A percentile compares a stretch with the other conserved stretches of the same genome.
These are phyloP conservation scores for Mytilinidion resinicola DNA, from an alignment of 495 filamentous ascomycete genomes.

Conservation along the genomic window DNA sequence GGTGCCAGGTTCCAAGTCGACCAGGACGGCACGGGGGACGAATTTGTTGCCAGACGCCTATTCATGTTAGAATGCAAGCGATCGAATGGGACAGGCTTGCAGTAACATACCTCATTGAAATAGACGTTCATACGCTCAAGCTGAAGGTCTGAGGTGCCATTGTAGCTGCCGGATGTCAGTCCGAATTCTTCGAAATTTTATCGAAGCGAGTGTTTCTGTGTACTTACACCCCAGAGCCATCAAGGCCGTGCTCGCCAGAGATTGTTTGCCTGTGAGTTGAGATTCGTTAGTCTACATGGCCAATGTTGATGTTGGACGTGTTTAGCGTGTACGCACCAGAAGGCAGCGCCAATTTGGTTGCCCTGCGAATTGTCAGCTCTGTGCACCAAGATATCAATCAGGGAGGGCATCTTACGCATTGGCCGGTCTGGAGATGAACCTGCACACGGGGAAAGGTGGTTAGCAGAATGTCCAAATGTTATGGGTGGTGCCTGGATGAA, in stretches of 20 bases:
- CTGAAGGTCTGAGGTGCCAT: slow-evolving; percentile 96
- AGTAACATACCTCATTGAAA: slow-evolving; percentile 87
- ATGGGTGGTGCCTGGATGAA: slow-evolving; percentile 34
- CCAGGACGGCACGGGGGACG: slow-evolving; percentile 97
- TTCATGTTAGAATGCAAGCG: slow-evolving; percentile 19
- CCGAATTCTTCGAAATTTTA: slow-evolving; percentile 10
- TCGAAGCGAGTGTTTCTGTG: slow-evolving; percentile 14
- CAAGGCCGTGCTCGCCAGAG: slow-evolving; percentile 97
- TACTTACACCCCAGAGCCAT: slow-evolving; percentile 85
- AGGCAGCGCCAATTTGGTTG: slow-evolving; percentile 99
- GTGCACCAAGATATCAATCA: background rate
- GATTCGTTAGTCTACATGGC: slow-evolving; percentile 29
- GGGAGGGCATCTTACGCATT: slow-evolving; percentile 65
- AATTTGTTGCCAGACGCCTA: slow-evolving; percentile 96
- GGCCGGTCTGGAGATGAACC: slow-evolving; percentile 98
- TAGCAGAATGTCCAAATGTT: slow-evolving; percentile 34
- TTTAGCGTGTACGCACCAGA: slow-evolving; percentile 62
- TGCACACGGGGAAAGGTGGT: slow-evolving; percentile 42
- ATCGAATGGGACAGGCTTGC: too few species aligned
- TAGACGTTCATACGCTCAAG: slow-evolving; percentile 99
- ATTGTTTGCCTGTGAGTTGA: slow-evolving; percentile 70
- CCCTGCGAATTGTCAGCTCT: slow-evolving; percentile 55
- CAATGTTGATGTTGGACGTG: slow-evolving; percentile 15
- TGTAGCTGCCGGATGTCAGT: slow-evolving; percentile 58
- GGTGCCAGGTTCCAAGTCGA: slow-evolving; percentile 97